Percentiles rank a stretch among this genome's conserved stretches.
Conservation (phyloP, 2,329 filamentous ascomycete genomes). For the Paecilomyces sp. region DNA sequence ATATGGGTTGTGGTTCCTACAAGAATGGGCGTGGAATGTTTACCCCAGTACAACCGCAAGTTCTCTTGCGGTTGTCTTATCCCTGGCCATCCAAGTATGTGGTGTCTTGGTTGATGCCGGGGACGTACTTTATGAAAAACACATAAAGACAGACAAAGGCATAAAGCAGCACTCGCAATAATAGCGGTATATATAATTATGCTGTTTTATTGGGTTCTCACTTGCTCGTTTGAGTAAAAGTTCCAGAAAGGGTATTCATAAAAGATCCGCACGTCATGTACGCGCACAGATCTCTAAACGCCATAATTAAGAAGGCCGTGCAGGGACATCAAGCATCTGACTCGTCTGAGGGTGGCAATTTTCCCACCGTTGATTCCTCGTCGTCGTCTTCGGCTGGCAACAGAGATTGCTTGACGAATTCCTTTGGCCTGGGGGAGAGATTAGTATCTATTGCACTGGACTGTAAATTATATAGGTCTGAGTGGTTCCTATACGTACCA, state of each 20-base stretch:
- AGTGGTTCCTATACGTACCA: slow-evolving; percentile 52
- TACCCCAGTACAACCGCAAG: slow-evolving; percentile 71
- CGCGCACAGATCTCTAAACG: not conserved
- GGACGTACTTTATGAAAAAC: slow-evolving; percentile 12
- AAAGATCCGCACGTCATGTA: not conserved
- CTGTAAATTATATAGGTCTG: not conserved
- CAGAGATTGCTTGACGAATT: slow-evolving; percentile 63
- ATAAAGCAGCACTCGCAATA: slow-evolving; percentile 17
- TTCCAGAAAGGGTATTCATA: not conserved
- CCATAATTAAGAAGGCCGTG: slow-evolving; percentile 4
- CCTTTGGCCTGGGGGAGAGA: slow-evolving; percentile 58
- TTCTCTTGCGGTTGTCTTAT: slow-evolving; percentile 61
- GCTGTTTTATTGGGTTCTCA: not conserved
- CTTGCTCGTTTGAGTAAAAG: not conserved
- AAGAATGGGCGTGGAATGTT: slow-evolving; percentile 92
- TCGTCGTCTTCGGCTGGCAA: slow-evolving; percentile 67
- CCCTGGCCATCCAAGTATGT: slow-evolving; percentile 60
- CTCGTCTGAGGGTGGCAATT: slow-evolving; percentile 75
- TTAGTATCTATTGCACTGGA: slow-evolving; percentile 7
- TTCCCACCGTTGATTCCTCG: slow-evolving; percentile 72
- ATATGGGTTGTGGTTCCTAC: slow-evolving; percentile 63
- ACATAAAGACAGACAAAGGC: not conserved
- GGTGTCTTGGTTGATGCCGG: slow-evolving; percentile 47
- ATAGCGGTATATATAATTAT: not conserved
- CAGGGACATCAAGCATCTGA: slow-evolving; percentile 55